Base-by-base conservation (phyloP, 768 basidiomycete species). In the Calocybe indica region DNA sequence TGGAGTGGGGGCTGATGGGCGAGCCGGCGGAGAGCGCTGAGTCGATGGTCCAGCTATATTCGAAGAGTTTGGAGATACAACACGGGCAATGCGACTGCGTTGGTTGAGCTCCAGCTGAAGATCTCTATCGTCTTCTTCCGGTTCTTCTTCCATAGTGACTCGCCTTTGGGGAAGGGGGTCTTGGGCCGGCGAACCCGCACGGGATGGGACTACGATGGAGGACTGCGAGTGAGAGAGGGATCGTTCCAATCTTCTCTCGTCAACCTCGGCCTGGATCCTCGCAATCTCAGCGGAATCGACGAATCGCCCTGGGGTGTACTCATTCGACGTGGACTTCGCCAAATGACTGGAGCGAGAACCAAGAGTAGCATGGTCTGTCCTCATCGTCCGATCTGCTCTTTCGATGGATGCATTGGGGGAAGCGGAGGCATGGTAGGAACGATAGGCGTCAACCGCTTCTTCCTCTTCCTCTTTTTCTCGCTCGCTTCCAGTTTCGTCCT, bases 201-300 rank as follows among this genome's bases (percentile, higher is more conserved):
- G 22, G 22, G 22, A 22, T 22, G 22, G 22, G 22, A 22, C 4
- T 22, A 4, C 22, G 22, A 22, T 22, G 22, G 22, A 22, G 2
- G 22, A 22, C 22, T 22, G 22, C 22, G 22, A 22, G 22, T 22
- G 22, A 22, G 22, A 22, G 22, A 22, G 9, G 10, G 41, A 14
- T 11, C 47, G 48, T 22, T 55, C 52, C 8, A 45, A 52, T 7
- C 56, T 40, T 5, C 53, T 53, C 37, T 57, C 54, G 38, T 55
- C 79, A 0, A 88, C 70, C 53, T 92, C 86, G 9, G 68, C 72
- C 1, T 77, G 75, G 51, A 88, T 87, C 37, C 78, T 73, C 41
- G 76, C 73, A 5, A 87, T 52, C 48, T 88, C 86, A 0, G 75
- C 77, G 2, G 71, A 69, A 48, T 79, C 73, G 13, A 88, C 62